Evolutionary conservation across 345 rosid species (phyloP), one percentile per base, ranked within the genome.

Genomic region (Melastoma malabathricum): DNA sequence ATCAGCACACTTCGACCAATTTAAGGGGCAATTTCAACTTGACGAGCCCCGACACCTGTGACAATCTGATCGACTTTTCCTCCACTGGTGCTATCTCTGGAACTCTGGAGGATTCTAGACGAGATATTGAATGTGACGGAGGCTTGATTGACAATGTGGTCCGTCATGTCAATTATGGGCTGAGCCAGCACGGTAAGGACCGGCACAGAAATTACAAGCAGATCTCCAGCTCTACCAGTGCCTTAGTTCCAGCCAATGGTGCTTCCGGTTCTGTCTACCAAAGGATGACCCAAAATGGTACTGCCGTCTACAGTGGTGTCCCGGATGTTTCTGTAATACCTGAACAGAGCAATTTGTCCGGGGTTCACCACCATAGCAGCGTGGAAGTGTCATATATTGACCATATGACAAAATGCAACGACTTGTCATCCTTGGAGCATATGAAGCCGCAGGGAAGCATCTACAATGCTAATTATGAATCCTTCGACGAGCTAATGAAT

Each of bases 401-500:
- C n/a, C n/a, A n/a, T n/a, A n/a, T n/a, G n/a, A n/a, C n/a, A n/a
- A n/a, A n/a, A n/a, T n/a, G 56, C 10, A 56, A 34, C 12, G 71
- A 72, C 44, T 72, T 65, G 41, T 65, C 43, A 49, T 53, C 63
- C 44, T 51, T 61, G 29, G 83, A 75, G 50, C 83, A 77, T 56
- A 45, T 55, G 13, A 77, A 80, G 72, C 34, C 75, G 14, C 78
- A 67, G n/a, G 72, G 71, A 64, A 65, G 67, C 43, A 66, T 72
- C 54, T 49, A 56, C 22, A 75, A 79, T 23, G 69, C 70, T 19
- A 69, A 62, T 55, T 73, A 73, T 2, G 86, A 77, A 13, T 70
- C 80, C 20, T 59, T 86, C 55, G 95, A 84, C 56, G 94, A 82
- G 49, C 68, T 92, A 17, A 65, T 81, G 88, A 70, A 63, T 44